Percentiles rank a stretch among this genome's conserved stretches.
Evolutionary conservation across 2,329 filamentous ascomycete genomes (phyloP).

Genomic region (Fusarium drepaniforme): DNA sequence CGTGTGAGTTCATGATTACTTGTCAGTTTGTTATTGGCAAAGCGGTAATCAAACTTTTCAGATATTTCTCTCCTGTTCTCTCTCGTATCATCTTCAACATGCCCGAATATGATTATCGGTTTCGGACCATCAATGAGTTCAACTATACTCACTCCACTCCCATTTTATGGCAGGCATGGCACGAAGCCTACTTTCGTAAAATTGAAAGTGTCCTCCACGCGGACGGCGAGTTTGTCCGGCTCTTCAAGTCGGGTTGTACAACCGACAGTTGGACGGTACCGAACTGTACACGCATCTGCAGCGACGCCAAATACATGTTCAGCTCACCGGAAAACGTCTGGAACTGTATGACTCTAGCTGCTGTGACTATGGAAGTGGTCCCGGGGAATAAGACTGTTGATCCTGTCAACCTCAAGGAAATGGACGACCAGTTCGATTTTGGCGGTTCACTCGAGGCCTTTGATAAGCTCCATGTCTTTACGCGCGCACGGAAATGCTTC

Average conservation of each 20-base stretch:
- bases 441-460: slow-evolving; percentile 4
- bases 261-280: neutral
- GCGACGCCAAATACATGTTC: neutral
- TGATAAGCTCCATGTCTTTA: neutral
- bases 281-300: neutral
- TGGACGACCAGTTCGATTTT: neutral
- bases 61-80: neutral
- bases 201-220: neutral
- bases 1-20: neutral
- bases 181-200: neutral
- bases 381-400: neutral
- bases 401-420: neutral
- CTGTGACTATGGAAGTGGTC: neutral
- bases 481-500: neutral
- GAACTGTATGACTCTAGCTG: slow-evolving; percentile 23
- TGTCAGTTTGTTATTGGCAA: neutral
- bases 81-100: neutral
- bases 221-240: neutral
- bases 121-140: neutral
- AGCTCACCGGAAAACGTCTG: slow-evolving; percentile 7
- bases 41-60: neutral
- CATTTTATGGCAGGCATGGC: neutral
- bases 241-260: neutral
- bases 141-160: neutral
- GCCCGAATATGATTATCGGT: neutral